Conservation (phyloP, 2,329 filamentous ascomycete genomes). For the Hypocrella siamensis region DNA sequence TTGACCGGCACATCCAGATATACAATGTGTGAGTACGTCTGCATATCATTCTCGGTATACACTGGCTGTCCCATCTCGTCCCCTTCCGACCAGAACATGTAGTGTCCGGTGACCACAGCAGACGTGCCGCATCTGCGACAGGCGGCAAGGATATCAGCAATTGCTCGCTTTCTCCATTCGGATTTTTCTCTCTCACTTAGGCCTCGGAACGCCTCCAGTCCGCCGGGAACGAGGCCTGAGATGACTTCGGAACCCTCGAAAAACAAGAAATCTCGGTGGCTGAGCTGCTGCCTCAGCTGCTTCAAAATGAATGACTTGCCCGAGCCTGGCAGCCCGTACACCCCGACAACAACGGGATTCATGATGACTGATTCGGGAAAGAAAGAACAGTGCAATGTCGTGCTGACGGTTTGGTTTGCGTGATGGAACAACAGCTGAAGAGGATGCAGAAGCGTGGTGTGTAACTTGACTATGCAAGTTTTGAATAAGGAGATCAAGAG, state of each 20-base stretch:
- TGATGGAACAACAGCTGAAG: no score
- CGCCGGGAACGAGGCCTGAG: conserved; percentile 22
- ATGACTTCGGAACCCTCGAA: conserved; percentile 38
- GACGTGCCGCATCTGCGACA: conserved; percentile 16
- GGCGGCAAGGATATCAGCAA: conserved; percentile 23
- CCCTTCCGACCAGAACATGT: conserved; percentile 34
- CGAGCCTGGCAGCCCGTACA: conserved; percentile 39
- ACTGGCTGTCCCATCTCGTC: conserved; percentile 13
- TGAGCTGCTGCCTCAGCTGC: conserved; percentile 20
- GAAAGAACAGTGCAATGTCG: no score
- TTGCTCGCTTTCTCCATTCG: conserved; percentile 25
- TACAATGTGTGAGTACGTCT: conserved; percentile 39
- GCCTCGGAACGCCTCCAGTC: conserved; percentile 29
- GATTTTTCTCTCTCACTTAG: conserved; percentile 20
- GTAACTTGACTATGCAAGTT: no score
- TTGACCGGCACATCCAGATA: conserved; percentile 30
- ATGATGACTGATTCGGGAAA: no score
- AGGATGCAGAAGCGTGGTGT: no score
- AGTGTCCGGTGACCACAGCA: conserved; percentile 39
- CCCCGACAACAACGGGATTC: conserved; percentile 28
- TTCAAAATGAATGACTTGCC: conserved; percentile 33
- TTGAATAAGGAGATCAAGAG: no score
- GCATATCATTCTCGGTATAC: conserved; percentile 27
- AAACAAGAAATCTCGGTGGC: conserved; percentile 22
- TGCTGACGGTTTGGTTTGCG: no score